Evolutionary conservation across 2,329 filamentous ascomycete species (phyloP).

Genomic region (Venturia oleaginea): DNA sequence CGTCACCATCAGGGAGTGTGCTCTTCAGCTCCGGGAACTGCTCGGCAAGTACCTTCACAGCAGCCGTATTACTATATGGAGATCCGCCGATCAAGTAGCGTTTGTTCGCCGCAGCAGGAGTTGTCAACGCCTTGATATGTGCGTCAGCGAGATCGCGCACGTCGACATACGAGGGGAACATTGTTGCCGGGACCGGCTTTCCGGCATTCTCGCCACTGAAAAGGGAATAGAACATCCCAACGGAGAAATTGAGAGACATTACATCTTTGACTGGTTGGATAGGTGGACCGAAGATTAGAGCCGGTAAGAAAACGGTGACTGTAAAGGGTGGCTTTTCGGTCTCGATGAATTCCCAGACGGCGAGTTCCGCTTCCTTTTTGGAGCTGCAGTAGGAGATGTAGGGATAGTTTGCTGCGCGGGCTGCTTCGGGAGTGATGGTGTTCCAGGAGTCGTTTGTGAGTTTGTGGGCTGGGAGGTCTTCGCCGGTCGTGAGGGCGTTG

Average conservation of each 20-base stretch:
- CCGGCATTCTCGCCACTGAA: slow-evolving; percentile 50
- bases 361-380: slow-evolving; percentile 46
- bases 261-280: slow-evolving; percentile 56
- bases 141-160: slow-evolving; percentile 50
- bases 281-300: slow-evolving; percentile 47
- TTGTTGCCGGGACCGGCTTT: slow-evolving; percentile 50
- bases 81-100: slow-evolving; percentile 53
- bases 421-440: slow-evolving; percentile 35
- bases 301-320: slow-evolving; percentile 46
- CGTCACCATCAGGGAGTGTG: slow-evolving; percentile 37
- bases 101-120: slow-evolving; percentile 49
- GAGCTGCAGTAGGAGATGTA: slow-evolving; percentile 45
- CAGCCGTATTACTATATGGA: slow-evolving; percentile 37
- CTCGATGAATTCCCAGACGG: slow-evolving; percentile 45
- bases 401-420: slow-evolving; percentile 31
- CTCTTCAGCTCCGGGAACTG: slow-evolving; percentile 44
- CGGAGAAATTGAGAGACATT: slow-evolving; percentile 63
- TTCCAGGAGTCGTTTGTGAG: slow-evolving; percentile 40
- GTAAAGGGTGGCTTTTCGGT: slow-evolving; percentile 38
- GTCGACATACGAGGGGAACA: slow-evolving; percentile 41
- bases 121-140: slow-evolving; percentile 50
- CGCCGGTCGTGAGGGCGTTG: slow-evolving; percentile 21
- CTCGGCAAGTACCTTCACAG: slow-evolving; percentile 36
- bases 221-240: slow-evolving; percentile 42
- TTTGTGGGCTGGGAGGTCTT: slow-evolving; percentile 18